Conservation (phyloP, 176 grass and related monocot species). For the Elymus sibiricus region DNA sequence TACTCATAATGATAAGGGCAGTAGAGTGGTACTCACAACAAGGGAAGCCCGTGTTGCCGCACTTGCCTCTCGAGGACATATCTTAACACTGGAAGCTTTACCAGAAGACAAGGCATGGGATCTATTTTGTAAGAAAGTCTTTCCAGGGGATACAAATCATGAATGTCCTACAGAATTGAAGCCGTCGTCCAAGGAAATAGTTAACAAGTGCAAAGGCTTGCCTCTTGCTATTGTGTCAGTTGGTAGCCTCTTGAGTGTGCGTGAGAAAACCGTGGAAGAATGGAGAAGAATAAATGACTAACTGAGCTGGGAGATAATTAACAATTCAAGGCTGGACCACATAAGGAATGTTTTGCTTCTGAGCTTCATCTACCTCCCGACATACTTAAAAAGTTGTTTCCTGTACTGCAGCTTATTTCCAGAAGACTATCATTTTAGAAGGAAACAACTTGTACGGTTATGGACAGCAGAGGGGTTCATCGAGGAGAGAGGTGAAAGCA, state of each 20-base stretch:
- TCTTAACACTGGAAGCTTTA: not conserved
- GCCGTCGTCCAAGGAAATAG: not conserved
- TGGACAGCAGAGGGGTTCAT: not conserved
- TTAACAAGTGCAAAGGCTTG: not conserved
- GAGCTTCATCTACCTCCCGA: not conserved
- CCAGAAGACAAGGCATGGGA: not conserved
- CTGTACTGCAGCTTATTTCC: not conserved
- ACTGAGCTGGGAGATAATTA: not conserved
- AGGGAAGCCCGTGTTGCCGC: not conserved
- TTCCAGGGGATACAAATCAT: not conserved
- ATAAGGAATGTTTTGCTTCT: not conserved
- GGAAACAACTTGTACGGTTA: not conserved
- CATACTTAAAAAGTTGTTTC: not conserved
- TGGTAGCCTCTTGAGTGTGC: not conserved
- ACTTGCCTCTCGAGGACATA: not conserved
- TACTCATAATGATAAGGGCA: not conserved
- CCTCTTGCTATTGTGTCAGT: not conserved
- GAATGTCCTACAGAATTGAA: not conserved
- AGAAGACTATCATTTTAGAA: not conserved
- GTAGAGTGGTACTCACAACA: not conserved
- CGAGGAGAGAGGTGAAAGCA: not conserved
- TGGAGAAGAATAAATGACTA: not conserved
- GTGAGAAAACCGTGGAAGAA: not conserved
- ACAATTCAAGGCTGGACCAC: not conserved
- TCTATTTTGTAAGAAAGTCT: not conserved